Percentiles rank a stretch among this genome's conserved stretches.
Evolutionary conservation across 257 asterid species (phyloP).

Genomic region (Thymus mandschuricus): DNA sequence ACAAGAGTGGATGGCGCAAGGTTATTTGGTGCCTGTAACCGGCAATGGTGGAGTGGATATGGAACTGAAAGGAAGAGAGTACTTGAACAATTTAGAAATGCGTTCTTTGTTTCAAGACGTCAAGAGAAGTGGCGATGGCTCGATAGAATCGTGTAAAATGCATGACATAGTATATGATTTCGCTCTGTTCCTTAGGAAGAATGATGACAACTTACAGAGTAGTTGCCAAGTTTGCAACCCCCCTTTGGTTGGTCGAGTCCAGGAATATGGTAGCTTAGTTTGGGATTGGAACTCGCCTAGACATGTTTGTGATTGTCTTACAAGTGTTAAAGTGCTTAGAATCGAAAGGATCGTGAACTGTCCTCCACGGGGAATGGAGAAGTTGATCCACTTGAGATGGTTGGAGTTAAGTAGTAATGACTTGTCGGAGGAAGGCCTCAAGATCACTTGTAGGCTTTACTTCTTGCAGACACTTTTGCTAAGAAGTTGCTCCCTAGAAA

Average conservation of each 20-base stretch:
- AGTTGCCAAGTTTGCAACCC: neutral
- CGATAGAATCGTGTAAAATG: neutral
- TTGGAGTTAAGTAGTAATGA: too few species aligned
- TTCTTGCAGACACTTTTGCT: too few species aligned
- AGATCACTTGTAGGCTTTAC: too few species aligned
- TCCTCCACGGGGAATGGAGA: conserved; percentile 26
- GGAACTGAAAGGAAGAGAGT: neutral
- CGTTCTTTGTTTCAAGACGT: neutral
- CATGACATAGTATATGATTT: conserved; percentile 9
- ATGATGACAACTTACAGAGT: neutral
- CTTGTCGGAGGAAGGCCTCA: too few species aligned
- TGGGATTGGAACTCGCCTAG: too few species aligned
- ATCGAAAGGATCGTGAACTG: neutral
- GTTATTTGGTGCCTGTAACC: neutral
- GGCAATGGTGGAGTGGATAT: neutral
- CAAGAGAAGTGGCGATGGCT: too few species aligned
- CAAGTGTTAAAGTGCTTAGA: neutral
- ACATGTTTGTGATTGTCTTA: neutral
- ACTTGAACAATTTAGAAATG: neutral
- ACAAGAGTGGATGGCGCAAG: neutral
- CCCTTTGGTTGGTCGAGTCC: neutral
- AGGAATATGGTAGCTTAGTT: neutral
- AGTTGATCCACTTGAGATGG: neutral
- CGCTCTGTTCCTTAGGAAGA: neutral
- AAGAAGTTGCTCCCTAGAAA: too few species aligned